Conservation (phyloP, 305 asterid genomes). For the Plantago lanceolata region DNA sequence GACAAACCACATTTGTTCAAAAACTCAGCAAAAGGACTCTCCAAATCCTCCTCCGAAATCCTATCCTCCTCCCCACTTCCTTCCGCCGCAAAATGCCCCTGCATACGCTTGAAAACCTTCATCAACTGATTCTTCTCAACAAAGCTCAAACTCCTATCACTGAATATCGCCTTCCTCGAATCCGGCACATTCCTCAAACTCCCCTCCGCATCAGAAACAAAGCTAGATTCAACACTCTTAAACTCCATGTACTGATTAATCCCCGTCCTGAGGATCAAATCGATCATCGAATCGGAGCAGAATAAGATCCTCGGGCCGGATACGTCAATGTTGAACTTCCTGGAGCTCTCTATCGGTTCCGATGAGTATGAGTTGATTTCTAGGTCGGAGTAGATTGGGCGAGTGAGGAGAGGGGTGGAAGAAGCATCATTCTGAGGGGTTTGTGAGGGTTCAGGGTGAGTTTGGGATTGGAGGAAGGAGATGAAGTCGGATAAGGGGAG, state of each 20-base stretch:
- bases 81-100: conserved; percentile 49
- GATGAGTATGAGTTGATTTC: conserved; percentile 45
- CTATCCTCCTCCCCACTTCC: conserved; percentile 33
- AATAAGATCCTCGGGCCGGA: conserved; percentile 70
- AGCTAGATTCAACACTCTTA: conserved; percentile 68
- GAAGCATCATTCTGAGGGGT: conserved; percentile 14
- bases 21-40: conserved; percentile 63
- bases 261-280: conserved; percentile 58
- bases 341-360: conserved; percentile 39
- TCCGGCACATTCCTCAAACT: conserved; percentile 66
- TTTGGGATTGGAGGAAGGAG: conserved; percentile 48
- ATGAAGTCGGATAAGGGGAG: conserved; percentile 55
- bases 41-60: conserved; percentile 69
- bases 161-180: conserved; percentile 77
- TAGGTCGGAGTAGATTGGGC: conserved; percentile 49
- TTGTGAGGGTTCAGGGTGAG: conserved; percentile 27
- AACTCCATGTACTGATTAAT: conserved; percentile 83
- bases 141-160: conserved; percentile 47
- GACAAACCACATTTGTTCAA: conserved; percentile 63
- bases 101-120: conserved; percentile 81
- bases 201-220: conserved; percentile 45
- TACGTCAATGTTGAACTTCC: conserved; percentile 61
- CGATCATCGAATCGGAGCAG: conserved; percentile 64
- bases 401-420: conserved; percentile 37
- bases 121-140: conserved; percentile 78